Base-by-base conservation (phyloP, 371 early-diverging fungal species). In the Homolaphlyctis polyrhiza region DNA sequence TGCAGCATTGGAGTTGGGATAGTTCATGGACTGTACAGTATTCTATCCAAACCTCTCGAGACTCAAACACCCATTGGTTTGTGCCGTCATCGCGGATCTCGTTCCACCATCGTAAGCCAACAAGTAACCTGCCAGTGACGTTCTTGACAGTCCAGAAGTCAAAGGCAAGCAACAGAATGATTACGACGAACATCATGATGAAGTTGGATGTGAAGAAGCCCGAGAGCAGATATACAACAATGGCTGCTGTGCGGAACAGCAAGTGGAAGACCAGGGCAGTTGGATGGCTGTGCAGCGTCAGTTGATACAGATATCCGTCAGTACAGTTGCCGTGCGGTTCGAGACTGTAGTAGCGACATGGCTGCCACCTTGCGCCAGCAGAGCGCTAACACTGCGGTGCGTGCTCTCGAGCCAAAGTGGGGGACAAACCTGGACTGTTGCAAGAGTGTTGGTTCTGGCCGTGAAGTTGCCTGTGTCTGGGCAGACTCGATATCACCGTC, bases 61-160 rank as follows among this genome's bases (percentile, higher is more conserved):
- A 89, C 71, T 98, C 98, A 81, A 96, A 98, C 18, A 92, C 86
- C 98, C 98, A 98, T 61, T 82, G 86, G 59, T 89, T 92, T 3
- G 91, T 79, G 33, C 97, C 98, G 70, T 95, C 94, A 52, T 93
- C 93, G 60, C 84, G 83, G 63, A 94, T 92, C 74, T 95, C 94
- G 76, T 93, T 97, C 98, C 98, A 98, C 98, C 98, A 97, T 63
- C 98, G 86, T 54, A 96, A 76, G 2, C 98, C 98, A 4, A 98
- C 97, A 43, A 98, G 80, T 51, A 95, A 76, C 60, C 98, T 84
- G 1, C 98, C 98, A 21, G 96, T 89, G 27, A 98, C 90, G 66
- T 98, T 98, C 77, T 98, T 98, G 49, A 96, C 95, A 2, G 95
- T 95, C 98, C 98, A 98, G 71, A 98, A 98, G 66, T 98, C 97